Base-by-base conservation (phyloP, 1,284 basidiomycete species). In the Heimioporus punctisporus region DNA sequence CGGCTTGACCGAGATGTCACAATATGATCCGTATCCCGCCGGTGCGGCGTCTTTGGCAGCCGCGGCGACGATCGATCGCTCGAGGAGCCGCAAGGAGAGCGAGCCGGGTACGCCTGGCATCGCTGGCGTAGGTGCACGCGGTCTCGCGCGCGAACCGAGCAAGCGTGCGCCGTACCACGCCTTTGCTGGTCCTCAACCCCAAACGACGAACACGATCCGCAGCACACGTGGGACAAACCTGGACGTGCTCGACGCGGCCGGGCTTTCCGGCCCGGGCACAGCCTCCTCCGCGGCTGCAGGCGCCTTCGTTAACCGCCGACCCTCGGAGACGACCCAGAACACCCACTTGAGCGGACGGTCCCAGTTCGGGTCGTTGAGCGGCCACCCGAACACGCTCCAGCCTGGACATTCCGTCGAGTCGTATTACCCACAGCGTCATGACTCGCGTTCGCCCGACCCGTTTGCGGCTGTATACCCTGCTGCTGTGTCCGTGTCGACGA, bases 1-100 rank as follows among this genome's bases (percentile, higher is more conserved):
- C 23, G 73, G 74, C 40, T 81, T 85, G 81, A 72, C 71, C 30
- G 83, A 86, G 61, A 73, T 84, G 69, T 55, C 67, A 2, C 70
- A 68, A 27, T 71, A 61, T 56, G 76, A 79, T 15, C 67, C 74
- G 5, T 73, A 74, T 34, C 60, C 66, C 19, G 75, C 75, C 0
- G 79, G 73, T 21, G 76, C 76, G 2, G 74, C 74, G 11, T 73
- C 76, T 1, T 73, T 81, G 23, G 77, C 76, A 24, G 75, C 55
- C 64, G 52, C 62, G 7, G 46, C 65, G 9, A 60, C 51, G 5
- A 52, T 58, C 21, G 61, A 47, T 45, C 60, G 62, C 23, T 53
- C 60, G 19, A 62, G 75, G 48, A 71, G 67, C 49, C 60, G 66
- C 42, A 74, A 70, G 21, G 69, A 71, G 9, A 72, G 65, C 11